phyloP scores from a whole-genome alignment of 805 yeast genomes.

The Metschnikowia aberdeeniae region DNA sequence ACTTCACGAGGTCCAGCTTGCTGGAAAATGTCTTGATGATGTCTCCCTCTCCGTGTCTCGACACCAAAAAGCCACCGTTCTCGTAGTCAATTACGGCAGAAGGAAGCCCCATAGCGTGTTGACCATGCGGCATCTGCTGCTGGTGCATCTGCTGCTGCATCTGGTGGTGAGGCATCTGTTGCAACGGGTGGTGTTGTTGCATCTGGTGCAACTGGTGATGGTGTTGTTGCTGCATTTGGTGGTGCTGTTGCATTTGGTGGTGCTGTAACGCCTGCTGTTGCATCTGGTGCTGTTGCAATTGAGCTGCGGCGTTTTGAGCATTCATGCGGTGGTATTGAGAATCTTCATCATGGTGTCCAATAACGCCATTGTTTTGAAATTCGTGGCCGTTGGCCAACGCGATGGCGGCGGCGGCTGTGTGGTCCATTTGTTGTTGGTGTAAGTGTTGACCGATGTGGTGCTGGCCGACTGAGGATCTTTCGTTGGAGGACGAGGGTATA shows the following conservation, averaged over 20 bases:
- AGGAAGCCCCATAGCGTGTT: conserved; percentile 18
- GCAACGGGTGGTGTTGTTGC: conserved; percentile 19
- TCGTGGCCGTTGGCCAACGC: conserved; percentile 20
- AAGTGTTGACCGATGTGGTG: conserved; percentile 17
- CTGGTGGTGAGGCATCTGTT: conserved; percentile 18
- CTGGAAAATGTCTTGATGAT: conserved; percentile 21
- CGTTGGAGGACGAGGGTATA: conserved; percentile 20
- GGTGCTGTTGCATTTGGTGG: conserved; percentile 17
- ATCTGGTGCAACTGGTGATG: conserved; percentile 13
- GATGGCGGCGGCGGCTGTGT: conserved; percentile 21
- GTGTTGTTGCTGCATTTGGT: conserved; percentile 17
- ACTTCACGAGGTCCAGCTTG: conserved; percentile 23
- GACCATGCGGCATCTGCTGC: conserved; percentile 19
- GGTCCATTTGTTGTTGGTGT: conserved; percentile 19
- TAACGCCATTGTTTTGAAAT: conserved; percentile 18
- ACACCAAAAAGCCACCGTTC: conserved; percentile 18
- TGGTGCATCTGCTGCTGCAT: conserved; percentile 20
- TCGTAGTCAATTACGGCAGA: conserved; percentile 19
- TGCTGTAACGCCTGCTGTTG: conserved; percentile 18
- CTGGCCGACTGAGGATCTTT: conserved; percentile 15
- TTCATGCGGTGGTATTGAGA: conserved; percentile 17
- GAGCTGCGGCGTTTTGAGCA: conserved; percentile 18
- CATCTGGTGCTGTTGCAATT: conserved; percentile 17
- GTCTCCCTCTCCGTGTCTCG: conserved; percentile 21
- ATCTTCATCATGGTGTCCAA: conserved; percentile 20